phyloP scores from a whole-genome alignment of 768 basidiomycete species.

The Dictyophora rubrovolvata region DNA sequence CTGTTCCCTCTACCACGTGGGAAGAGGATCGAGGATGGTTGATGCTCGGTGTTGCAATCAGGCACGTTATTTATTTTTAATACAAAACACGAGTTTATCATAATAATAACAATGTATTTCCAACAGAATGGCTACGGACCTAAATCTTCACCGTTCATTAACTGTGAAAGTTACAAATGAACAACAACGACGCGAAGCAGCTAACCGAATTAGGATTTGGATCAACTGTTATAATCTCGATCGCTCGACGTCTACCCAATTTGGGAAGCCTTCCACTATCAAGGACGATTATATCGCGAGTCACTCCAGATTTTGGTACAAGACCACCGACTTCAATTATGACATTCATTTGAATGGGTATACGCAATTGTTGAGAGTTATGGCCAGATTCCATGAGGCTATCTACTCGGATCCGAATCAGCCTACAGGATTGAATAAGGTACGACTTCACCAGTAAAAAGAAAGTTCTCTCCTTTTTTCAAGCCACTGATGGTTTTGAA shows the following conservation, averaged over 20 bases:
- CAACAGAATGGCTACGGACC: slow-evolving; percentile 74
- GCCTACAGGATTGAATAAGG: slow-evolving; percentile 59
- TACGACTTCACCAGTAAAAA: slow-evolving; percentile 32
- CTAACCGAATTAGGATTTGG: slow-evolving; percentile 87
- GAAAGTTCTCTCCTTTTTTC: slow-evolving; percentile 19
- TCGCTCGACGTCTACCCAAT: slow-evolving; percentile 78
- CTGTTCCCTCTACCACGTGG: slow-evolving; percentile 65
- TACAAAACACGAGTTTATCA: neutral
- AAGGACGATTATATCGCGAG: slow-evolving; percentile 60
- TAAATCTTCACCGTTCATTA: slow-evolving; percentile 75
- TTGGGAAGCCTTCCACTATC: slow-evolving; percentile 81
- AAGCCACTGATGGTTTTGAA: neutral
- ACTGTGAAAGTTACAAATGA: slow-evolving; percentile 70
- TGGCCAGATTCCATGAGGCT: slow-evolving; percentile 29
- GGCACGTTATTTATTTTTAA: slow-evolving; percentile 32
- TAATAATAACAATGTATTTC: neutral
- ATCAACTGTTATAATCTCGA: slow-evolving; percentile 86
- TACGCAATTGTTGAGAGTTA: neutral
- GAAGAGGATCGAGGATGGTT: slow-evolving; percentile 88
- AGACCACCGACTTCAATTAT: slow-evolving; percentile 24
- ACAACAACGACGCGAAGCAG: slow-evolving; percentile 71
- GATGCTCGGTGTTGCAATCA: slow-evolving; percentile 80
- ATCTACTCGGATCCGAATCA: slow-evolving; percentile 45
- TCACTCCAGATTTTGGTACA: slow-evolving; percentile 7
- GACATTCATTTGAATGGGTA: neutral